Evolutionary conservation across 306 rosid species (phyloP).

Genomic region (Quercus parvula): DNA sequence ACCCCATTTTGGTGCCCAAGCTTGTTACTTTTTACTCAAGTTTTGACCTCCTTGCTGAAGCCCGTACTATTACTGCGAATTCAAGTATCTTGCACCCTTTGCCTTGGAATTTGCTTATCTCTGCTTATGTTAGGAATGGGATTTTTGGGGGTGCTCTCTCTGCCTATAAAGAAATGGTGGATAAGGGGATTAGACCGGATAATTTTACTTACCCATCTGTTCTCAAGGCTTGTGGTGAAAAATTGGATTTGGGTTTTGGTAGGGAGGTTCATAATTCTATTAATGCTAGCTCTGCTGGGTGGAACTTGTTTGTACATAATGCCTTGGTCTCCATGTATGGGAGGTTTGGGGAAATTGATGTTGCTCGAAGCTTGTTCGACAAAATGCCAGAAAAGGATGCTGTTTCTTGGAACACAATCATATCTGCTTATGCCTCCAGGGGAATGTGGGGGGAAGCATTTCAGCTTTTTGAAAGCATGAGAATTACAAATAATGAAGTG

Average conservation of each 20-base stretch:
- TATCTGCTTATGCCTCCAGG: slow-evolving; percentile 65
- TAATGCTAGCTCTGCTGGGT: slow-evolving; percentile 33
- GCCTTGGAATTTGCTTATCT: slow-evolving; percentile 77
- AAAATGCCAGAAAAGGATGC: slow-evolving; percentile 61
- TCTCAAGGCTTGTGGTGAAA: slow-evolving; percentile 85
- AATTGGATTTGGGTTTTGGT: slow-evolving; percentile 50
- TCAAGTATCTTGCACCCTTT: slow-evolving; percentile 54
- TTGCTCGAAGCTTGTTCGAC: slow-evolving; percentile 68
- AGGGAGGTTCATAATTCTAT: slow-evolving; percentile 65
- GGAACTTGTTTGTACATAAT: slow-evolving; percentile 78
- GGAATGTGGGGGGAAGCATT: slow-evolving; percentile 75
- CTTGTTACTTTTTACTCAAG: slow-evolving; percentile 57
- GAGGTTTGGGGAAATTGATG: slow-evolving; percentile 61
- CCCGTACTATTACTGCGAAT: slow-evolving; percentile 42
- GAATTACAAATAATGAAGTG: slow-evolving; percentile 40
- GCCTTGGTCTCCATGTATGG: slow-evolving; percentile 88
- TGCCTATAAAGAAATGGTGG: slow-evolving; percentile 64
- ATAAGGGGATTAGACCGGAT: slow-evolving; percentile 56
- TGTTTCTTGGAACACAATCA: slow-evolving; percentile 82
- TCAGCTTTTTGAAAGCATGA: slow-evolving; percentile 53
- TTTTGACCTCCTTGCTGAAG: slow-evolving; percentile 47
- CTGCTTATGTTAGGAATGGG: slow-evolving; percentile 54
- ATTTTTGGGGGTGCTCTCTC: slow-evolving; percentile 49
- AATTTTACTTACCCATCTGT: slow-evolving; percentile 75
- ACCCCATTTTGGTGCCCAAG: slow-evolving; percentile 60